Evolutionary conservation across 768 basidiomycete genomes (phyloP), one percentile per base, ranked within the genome.

Genomic region (Amanita polypyramis): DNA sequence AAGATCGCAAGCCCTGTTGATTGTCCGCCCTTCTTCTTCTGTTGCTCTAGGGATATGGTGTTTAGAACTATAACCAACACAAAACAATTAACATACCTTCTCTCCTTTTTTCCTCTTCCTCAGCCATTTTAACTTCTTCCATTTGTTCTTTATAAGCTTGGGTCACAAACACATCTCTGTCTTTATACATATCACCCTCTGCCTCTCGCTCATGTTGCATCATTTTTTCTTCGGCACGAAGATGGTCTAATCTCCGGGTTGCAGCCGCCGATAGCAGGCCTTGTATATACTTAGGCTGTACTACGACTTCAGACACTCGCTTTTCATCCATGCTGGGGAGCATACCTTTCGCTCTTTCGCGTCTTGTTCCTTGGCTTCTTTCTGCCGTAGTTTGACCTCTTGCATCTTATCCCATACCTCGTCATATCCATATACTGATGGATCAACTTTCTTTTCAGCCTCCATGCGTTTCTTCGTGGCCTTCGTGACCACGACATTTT

Each of bases 211-310:
- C 96, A 37, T 78, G 75, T 61, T 94, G 88, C 61, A 97, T 84
- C 85, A 95, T 85, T 73, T 98, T 97, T 66, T 98, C 95, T 64
- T 99, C 96, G 0, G 96, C 96, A 46, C 93, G 75, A 9, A 98
- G 66, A 57, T 89, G 77, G 62, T 99, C 96, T 41, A 95, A 63
- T 56, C 82, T 80, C 20, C 96, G 76, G 21, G 91, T 91, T n/a
- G 82, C 80, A 23, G 96, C 93, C 6, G 89, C 78, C 12, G 69
- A 66, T 2, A 98, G 69, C 29, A 98, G 75, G 20, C 75, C 78
- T 33, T 75, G 74, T 45, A 98, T 96, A 59, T 98, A 98, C 69
- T 96, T 97, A 1, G 95, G 95, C 89, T 94, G 43, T 38, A 29
- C 34, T n/a, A 15, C 12, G 12, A 27, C 7, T 19, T 49, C 8